These are phyloP conservation scores for Echinochloa phyllopogon DNA, from an alignment of 176 grass and related monocot genomes.

Conservation along the genomic window DNA sequence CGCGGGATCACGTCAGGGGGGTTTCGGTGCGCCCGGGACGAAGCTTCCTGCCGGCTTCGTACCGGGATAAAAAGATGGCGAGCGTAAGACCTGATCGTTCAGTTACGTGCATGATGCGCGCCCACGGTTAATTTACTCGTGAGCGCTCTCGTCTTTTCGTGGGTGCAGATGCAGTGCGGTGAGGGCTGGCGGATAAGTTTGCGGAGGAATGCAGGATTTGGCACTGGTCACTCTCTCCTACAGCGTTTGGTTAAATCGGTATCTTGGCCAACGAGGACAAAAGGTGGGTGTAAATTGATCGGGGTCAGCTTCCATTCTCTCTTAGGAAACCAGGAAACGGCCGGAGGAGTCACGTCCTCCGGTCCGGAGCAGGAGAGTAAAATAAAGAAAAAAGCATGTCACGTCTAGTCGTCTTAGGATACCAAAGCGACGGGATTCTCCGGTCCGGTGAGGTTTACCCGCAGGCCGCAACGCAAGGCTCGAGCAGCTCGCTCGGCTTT, in stretches of 20 bases:
- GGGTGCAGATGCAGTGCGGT: neutral
- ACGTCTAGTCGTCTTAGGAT: conserved; percentile 9
- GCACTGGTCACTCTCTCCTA: neutral
- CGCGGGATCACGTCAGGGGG: conserved; percentile 12
- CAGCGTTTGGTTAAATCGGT: neutral
- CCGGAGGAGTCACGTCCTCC: neutral
- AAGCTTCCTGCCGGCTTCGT: conserved; percentile 55
- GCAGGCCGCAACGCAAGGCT: no score
- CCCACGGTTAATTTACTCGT: neutral
- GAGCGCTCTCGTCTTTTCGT: neutral
- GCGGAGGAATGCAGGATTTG: neutral
- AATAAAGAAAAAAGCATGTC: neutral
- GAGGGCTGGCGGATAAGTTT: neutral
- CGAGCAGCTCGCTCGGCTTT: neutral
- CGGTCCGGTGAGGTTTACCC: conserved; percentile 22
- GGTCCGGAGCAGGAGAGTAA: neutral
- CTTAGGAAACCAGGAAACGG: neutral
- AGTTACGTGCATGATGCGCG: neutral
- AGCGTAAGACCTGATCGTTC: no score
- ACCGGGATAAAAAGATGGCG: neutral
- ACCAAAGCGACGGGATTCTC: conserved; percentile 12
- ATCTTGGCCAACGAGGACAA: neutral
- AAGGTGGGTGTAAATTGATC: neutral
- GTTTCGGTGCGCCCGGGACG: conserved; percentile 5
- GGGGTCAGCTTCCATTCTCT: conserved; percentile 21